A percentile compares a stretch with the other conserved stretches of the same genome.
These are phyloP conservation scores for Phaffia tasmanica DNA, from an alignment of 768 basidiomycete genomes.

Conservation along the genomic window DNA sequence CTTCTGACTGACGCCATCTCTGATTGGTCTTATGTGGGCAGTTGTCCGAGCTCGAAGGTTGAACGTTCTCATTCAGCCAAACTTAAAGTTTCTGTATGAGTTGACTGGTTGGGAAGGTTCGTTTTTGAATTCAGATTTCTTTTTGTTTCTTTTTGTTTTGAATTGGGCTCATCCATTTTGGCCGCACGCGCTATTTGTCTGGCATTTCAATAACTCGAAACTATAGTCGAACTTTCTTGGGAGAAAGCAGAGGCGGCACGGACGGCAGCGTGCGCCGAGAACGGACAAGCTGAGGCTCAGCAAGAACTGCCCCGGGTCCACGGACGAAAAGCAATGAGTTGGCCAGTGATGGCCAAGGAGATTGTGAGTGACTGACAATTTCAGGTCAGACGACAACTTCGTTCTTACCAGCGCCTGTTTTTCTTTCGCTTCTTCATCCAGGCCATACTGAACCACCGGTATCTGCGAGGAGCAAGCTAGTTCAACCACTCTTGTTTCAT, in stretches of 20 bases:
- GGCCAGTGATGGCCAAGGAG: slow-evolving; percentile 18
- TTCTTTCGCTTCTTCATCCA: neutral
- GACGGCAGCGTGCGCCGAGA: neutral
- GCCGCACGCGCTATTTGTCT: no score
- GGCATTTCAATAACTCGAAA: no score
- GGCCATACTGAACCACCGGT: slow-evolving; percentile 21
- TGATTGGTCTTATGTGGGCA: slow-evolving; percentile 45
- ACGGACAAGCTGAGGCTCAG: neutral
- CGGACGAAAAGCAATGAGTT: slow-evolving; percentile 18
- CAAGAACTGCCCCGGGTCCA: slow-evolving; percentile 5
- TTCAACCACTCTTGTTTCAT: neutral
- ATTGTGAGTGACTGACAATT: slow-evolving; percentile 5
- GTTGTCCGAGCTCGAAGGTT: slow-evolving; percentile 71
- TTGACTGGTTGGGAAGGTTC: slow-evolving; percentile 77
- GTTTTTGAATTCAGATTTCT: neutral
- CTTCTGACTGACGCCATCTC: slow-evolving; percentile 25
- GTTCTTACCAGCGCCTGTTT: neutral
- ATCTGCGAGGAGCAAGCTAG: slow-evolving; percentile 3
- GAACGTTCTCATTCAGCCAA: slow-evolving; percentile 77
- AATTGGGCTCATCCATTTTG: neutral
- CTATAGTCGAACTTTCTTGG: slow-evolving; percentile 21
- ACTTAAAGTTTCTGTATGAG: slow-evolving; percentile 90
- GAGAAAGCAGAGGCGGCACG: slow-evolving; percentile 21
- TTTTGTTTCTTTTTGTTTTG: neutral
- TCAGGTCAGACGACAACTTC: neutral